Evolutionary conservation across 2,329 filamentous ascomycete species (phyloP).

Genomic region (Aspergillus floridensis): DNA sequence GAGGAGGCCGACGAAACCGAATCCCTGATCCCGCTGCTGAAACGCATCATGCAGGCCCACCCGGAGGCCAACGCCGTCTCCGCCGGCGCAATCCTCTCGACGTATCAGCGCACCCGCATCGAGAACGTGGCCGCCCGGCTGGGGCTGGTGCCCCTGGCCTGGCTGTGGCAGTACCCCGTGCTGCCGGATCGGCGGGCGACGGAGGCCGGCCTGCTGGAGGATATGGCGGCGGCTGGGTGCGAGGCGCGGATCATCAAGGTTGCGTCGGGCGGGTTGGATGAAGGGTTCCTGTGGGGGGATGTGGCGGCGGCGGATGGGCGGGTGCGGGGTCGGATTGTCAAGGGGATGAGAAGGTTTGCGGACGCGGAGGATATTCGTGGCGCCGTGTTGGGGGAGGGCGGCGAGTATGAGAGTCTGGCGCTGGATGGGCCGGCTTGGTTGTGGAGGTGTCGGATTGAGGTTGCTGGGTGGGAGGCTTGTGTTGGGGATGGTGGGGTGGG

Average conservation of each 20-base stretch:
- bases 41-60: conserved; percentile 62
- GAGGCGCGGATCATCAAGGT: conserved; percentile 95
- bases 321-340: conserved; percentile 49
- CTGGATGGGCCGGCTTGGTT: conserved; percentile 71
- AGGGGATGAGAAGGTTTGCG: conserved; percentile 58
- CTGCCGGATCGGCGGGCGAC: conserved; percentile 51
- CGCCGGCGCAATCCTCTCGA: conserved; percentile 88
- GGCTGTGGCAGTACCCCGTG: conserved; percentile 85
- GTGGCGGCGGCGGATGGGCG: conserved; percentile 56
- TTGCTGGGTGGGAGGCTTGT: conserved; percentile 57
- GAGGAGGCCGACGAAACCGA: conserved; percentile 76
- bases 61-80: conserved; percentile 83
- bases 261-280: conserved; percentile 82
- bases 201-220: conserved; percentile 61
- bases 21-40: conserved; percentile 74
- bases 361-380: conserved; percentile 56
- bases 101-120: conserved; percentile 93
- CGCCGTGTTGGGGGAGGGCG: conserved; percentile 83
- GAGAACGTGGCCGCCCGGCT: conserved; percentile 85
- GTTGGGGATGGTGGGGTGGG: conserved; percentile 72
- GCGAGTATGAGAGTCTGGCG: conserved; percentile 93
- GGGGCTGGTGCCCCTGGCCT: conserved; percentile 78
- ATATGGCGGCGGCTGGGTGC: conserved; percentile 75
- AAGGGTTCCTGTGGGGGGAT: conserved; percentile 75
- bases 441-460: conserved; percentile 68